These are phyloP conservation scores for Falciphora oryzae DNA, from an alignment of 2,329 filamentous ascomycete species.

Conservation along the genomic window DNA sequence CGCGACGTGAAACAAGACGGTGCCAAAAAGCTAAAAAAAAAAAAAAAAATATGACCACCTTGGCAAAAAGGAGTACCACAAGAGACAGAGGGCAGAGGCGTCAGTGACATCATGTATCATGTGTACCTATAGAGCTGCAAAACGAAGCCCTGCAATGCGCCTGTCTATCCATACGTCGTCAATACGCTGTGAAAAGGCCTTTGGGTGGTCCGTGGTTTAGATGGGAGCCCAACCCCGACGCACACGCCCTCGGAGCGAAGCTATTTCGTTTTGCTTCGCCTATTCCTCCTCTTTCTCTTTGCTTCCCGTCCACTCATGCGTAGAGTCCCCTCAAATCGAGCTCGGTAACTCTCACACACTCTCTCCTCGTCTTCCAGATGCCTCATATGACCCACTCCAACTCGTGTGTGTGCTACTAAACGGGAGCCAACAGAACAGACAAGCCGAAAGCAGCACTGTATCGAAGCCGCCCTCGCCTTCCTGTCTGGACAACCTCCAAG, in stretches of 20 bases:
- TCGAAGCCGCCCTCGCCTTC: background rate
- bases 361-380: background rate
- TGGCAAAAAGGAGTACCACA: background rate
- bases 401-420: too few species aligned
- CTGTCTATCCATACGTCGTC: slow-evolving; percentile 2
- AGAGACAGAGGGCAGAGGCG: background rate
- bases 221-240: background rate
- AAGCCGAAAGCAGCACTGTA: background rate
- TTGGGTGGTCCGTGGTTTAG: background rate
- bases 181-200: background rate
- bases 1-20: too few species aligned
- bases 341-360: background rate
- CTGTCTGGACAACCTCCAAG: background rate
- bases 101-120: background rate
- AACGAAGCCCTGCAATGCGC: background rate
- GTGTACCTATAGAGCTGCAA: background rate
- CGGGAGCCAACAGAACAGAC: background rate
- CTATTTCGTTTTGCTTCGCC: too few species aligned
- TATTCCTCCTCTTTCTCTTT: background rate
- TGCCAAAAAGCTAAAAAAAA: too few species aligned
- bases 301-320: background rate
- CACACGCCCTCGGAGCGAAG: background rate
- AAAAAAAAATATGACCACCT: too few species aligned
- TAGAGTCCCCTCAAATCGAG: background rate
- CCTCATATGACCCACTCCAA: background rate